These are phyloP conservation scores for Bombardia bombarda DNA, from an alignment of 495 filamentous ascomycete species.

Conservation along the genomic window DNA sequence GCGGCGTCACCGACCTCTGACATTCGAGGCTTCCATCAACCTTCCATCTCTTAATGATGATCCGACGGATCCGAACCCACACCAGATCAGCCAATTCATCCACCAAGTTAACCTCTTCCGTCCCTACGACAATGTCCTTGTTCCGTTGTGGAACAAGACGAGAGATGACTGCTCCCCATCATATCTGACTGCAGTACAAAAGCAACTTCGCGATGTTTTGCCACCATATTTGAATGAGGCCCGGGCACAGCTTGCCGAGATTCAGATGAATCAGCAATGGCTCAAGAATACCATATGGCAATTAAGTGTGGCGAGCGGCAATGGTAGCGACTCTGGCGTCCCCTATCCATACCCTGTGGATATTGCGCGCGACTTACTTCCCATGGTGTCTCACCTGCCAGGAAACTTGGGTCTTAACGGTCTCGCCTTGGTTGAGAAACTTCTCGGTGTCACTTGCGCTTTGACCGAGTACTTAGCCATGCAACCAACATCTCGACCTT, in stretches of 20 bases:
- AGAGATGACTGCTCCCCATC: constrained; percentile 46
- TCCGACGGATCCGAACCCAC: constrained; percentile 46
- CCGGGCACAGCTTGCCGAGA: constrained; percentile 61
- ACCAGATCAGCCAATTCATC: constrained; percentile 52
- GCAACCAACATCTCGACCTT: constrained; percentile 50
- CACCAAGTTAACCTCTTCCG: constrained; percentile 60
- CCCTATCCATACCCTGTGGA: constrained; percentile 65
- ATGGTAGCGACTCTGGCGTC: constrained; percentile 46
- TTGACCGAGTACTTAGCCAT: constrained; percentile 66
- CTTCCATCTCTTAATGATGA: constrained; percentile 57
- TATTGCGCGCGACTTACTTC: constrained; percentile 58
- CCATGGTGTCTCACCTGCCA: constrained; percentile 59
- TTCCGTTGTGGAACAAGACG: constrained; percentile 67
- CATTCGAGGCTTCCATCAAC: constrained; percentile 49
- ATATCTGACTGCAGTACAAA: constrained; percentile 54
- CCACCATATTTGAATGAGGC: constrained; percentile 54
- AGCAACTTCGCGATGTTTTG: constrained; percentile 56
- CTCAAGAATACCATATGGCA: constrained; percentile 79
- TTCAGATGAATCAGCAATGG: constrained; percentile 72
- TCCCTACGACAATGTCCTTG: constrained; percentile 63
- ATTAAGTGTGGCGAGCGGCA: constrained; percentile 41
- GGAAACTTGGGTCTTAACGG: constrained; percentile 56
- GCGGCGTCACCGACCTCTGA: constrained; percentile 60
- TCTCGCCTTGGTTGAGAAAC: constrained; percentile 66
- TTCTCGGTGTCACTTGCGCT: constrained; percentile 67